Evolutionary conservation across 768 basidiomycete species (phyloP).

Genomic region (Paxillus rubicundulus): DNA sequence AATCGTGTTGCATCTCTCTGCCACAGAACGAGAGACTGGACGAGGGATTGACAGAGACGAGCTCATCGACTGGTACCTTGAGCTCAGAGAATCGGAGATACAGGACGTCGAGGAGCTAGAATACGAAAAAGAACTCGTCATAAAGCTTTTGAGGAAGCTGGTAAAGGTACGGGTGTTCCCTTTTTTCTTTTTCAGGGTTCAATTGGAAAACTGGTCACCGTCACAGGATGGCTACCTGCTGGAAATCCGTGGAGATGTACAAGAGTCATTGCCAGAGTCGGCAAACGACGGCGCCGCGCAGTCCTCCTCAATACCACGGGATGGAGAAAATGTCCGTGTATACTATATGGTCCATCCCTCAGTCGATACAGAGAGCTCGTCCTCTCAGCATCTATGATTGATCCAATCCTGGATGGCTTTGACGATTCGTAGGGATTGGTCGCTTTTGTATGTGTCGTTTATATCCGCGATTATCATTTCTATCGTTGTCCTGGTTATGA

Average conservation of each 20-base stretch:
- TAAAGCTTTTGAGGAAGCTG: constrained; percentile 84
- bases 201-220: background rate
- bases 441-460: constrained; percentile 12
- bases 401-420: background rate
- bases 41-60: constrained; percentile 85
- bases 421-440: background rate
- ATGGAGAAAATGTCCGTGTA: constrained; percentile 61
- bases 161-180: constrained; percentile 66
- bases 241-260: constrained; percentile 78
- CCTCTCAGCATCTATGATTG: constrained; percentile 30
- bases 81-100: constrained; percentile 80
- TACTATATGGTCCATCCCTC: constrained; percentile 91
- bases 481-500: constrained; percentile 4
- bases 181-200: background rate
- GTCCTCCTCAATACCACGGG: constrained; percentile 47
- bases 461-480: constrained; percentile 7
- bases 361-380: constrained; percentile 66
- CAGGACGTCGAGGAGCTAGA: constrained; percentile 85
- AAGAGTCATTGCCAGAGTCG: constrained; percentile 69
- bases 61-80: constrained; percentile 95
- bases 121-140: constrained; percentile 85
- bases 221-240: constrained; percentile 80
- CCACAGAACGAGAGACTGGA: constrained; percentile 72
- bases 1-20: constrained; percentile 77
- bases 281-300: constrained; percentile 54